phyloP scores from a whole-genome alignment of 2,329 filamentous ascomycete genomes.

The Colletotrichum theobromicola region DNA sequence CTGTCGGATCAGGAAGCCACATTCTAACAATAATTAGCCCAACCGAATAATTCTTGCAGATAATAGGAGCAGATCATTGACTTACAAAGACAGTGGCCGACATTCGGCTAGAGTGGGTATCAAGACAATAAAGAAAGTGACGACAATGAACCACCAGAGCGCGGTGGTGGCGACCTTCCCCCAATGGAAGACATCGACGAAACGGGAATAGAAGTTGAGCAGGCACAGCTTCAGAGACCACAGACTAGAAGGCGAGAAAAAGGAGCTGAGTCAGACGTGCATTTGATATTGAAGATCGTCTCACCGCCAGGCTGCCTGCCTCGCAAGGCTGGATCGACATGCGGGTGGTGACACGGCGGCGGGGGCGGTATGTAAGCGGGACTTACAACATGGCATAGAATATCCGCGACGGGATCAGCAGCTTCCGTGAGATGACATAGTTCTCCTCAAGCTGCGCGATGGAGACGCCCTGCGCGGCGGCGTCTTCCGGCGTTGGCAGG shows the following conservation, averaged over 20 bases:
- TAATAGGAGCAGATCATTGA: not conserved
- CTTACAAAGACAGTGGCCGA: slow-evolving; percentile 28
- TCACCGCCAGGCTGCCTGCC: not conserved
- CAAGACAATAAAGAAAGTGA: slow-evolving; percentile 30
- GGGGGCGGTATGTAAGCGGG: not conserved
- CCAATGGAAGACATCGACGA: slow-evolving; percentile 27
- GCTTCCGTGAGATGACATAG: slow-evolving; percentile 29
- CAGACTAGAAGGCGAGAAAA: slow-evolving; percentile 20
- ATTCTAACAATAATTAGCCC: not conserved
- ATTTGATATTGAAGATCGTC: not conserved
- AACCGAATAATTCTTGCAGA: no score
- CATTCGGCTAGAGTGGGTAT: slow-evolving; percentile 32
- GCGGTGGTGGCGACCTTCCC: slow-evolving; percentile 25
- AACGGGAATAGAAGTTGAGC: slow-evolving; percentile 34
- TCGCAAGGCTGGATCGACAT: not conserved
- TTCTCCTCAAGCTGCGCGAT: slow-evolving; percentile 22
- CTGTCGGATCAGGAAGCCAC: slow-evolving; percentile 5
- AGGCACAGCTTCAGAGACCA: slow-evolving; percentile 35
- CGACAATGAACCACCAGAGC: slow-evolving; percentile 31
- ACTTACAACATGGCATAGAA: slow-evolving; percentile 34
- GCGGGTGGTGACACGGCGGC: not conserved
- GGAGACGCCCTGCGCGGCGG: slow-evolving; percentile 18
- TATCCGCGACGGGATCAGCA: slow-evolving; percentile 31
- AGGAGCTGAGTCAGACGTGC: not conserved
- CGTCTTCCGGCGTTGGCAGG: slow-evolving; percentile 19